Evolutionary conservation across 2,329 filamentous ascomycete genomes (phyloP), one percentile per base, ranked within the genome.

Genomic region (Aspergillus novofumigatus): DNA sequence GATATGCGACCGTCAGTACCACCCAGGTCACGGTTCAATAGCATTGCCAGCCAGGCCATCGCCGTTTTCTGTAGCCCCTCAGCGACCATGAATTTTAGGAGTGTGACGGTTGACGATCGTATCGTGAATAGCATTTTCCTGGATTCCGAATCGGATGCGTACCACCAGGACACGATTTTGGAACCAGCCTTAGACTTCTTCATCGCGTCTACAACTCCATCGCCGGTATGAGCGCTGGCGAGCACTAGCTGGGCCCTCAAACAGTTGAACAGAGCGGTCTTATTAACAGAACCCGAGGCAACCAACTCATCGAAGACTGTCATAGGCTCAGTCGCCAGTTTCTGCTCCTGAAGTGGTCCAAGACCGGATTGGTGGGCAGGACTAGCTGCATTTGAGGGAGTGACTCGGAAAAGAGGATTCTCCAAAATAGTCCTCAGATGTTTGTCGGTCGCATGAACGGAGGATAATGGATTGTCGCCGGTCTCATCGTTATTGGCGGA

Each of bases 401-500:
- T 59, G n/a, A 75, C 68, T 10, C 70, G 70, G 59, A 77, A 77
- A 23, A 77, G 69, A 11, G 75, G 75, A 56, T 77, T 76, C 29
- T 76, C 68, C 9, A 77, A 62, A 42, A 77, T 75, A 10, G 62
- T 66, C 47, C 68, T 69, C 56, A 77, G 53, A 63, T 77, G 75
- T 38, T 67, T 64, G 52, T 75, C 72, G 42, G 75, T 68, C 48
- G 74, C 67, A 61, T 73, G 65, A 25, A 57, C 61, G 20, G 71
- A 68, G 25, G 67, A 69, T 57, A 67, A 61, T 35, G 64, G 56
- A 52, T 72, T 66, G 10, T 51, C 53, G 21, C 41, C 35, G 55
- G 62, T 59, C 29, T 54, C 56, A 51, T 64, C 60, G n/a, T 62
- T 53, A 14, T 61, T 59, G 51, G 63, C 35, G 14, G 56, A 55